Base-by-base conservation (phyloP, 768 basidiomycete genomes). In the Phlebiopsis gigantea region DNA sequence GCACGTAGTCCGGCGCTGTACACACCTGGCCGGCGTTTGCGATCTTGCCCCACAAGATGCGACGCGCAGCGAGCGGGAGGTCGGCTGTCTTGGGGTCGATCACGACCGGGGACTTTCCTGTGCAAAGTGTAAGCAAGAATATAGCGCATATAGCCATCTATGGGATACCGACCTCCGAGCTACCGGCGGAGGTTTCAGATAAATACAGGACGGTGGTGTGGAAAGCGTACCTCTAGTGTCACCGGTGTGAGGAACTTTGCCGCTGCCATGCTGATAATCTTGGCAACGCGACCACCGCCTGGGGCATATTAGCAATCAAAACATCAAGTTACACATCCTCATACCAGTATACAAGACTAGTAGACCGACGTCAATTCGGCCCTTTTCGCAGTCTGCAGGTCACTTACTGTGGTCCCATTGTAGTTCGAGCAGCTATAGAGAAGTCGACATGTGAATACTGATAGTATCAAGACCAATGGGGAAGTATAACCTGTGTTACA, bases 1-100 rank as follows among this genome's bases (percentile, higher is more conserved):
- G 72, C 21, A 77, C 62, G 58, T 81, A 81, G 60, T 82, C 80
- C 1, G 81, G 80, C 4, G 87, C 82, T 3, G 85, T 75, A 56
- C 91, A 24, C 53, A 73, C 73, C 65, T 75, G 76, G 2, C 92
- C 92, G 0, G 81, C 82, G 62, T 94, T 94, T 34, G 77, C 70
- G 46, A 73, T 71, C 63, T 90, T 90, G n/a, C 90, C 90, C 88
- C 89, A 93, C 31, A 92, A 68, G 44, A 94, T 75, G n/a, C 91
- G 78, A 43, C 77, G 79, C 2, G 88, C 88, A 0, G 85, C 77
- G 4, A 77, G 71, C 56, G 83, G 75, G 49, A 93, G 70, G 65
- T 93, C 85, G 53, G 80, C 83, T 9, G 34, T 39, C 21, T 73
- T 76, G 0, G 87, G 77, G 67, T 92, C 88, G 44, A 94, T 72